These are phyloP conservation scores for Oryza officinalis DNA, from an alignment of 176 grass and related monocot genomes.

Conservation along the genomic window DNA sequence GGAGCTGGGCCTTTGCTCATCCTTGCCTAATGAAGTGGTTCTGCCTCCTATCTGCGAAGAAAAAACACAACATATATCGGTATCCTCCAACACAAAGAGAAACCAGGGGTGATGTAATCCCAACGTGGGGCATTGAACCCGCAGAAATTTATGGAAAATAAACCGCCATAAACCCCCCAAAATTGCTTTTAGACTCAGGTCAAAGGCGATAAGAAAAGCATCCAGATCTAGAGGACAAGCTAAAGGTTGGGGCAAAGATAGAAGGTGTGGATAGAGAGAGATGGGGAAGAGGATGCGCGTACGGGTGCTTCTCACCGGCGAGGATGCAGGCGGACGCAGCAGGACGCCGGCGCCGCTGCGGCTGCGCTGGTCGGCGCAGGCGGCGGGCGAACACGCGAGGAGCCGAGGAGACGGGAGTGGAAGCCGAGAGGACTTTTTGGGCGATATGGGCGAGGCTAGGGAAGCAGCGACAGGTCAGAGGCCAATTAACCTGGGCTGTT, in stretches of 20 bases:
- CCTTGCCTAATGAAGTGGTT: constrained; percentile 25
- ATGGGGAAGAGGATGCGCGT: background rate
- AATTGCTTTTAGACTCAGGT: background rate
- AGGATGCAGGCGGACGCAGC: background rate
- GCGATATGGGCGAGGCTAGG: too few relatives aligned
- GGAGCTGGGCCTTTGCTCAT: constrained; percentile 73
- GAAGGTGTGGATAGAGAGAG: background rate
- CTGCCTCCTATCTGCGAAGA: background rate
- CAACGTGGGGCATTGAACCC: background rate
- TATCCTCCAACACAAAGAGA: background rate
- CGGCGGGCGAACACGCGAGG: background rate
- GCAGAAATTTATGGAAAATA: background rate
- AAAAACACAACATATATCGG: background rate
- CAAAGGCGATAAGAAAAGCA: background rate
- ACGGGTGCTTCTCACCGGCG: background rate
- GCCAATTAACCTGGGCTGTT: too few relatives aligned
- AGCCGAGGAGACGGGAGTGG: background rate
- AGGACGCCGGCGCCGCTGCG: background rate
- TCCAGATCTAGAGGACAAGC: background rate
- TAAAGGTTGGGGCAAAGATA: background rate
- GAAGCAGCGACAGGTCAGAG: too few relatives aligned
- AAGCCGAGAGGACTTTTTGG: too few relatives aligned
- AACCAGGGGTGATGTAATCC: background rate
- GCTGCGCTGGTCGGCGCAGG: background rate
- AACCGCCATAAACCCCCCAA: background rate